These are phyloP conservation scores for Penicillium odoratum DNA, from an alignment of 495 filamentous ascomycete genomes.

Conservation along the genomic window DNA sequence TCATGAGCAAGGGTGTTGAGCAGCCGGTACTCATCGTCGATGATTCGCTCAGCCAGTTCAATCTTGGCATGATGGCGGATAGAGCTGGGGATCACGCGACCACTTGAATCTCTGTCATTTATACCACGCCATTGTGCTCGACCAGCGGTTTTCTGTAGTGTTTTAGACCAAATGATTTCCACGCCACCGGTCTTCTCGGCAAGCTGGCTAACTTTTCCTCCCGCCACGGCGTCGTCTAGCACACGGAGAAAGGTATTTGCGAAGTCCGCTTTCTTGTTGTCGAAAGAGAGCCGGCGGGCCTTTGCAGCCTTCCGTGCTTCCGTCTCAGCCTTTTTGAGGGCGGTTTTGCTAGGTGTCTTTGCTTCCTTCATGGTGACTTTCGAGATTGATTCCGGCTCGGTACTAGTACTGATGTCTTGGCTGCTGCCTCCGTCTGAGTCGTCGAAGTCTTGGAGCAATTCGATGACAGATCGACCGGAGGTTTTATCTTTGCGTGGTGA, in stretches of 20 bases:
- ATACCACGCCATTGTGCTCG: conserved; percentile 74
- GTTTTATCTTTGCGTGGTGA: conserved; percentile 60
- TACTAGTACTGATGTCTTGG: conserved; percentile 12
- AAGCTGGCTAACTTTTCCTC: conserved; percentile 59
- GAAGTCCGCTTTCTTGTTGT: conserved; percentile 61
- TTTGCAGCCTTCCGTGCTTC: conserved; percentile 44
- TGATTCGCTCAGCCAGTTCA: conserved; percentile 84
- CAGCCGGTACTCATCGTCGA: conserved; percentile 73
- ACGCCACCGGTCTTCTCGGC: conserved; percentile 72
- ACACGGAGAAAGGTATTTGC: conserved; percentile 68
- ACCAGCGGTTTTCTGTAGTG: conserved; percentile 82
- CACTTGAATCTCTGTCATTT: conserved; percentile 6
- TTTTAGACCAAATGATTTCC: conserved; percentile 79
- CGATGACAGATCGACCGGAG: conserved; percentile 19
- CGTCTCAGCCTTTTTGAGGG: conserved; percentile 43
- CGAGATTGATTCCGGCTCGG: conserved; percentile 15
- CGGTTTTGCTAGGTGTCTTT: conserved; percentile 46
- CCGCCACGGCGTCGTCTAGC: conserved; percentile 68
- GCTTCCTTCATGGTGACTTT: conserved; percentile 16
- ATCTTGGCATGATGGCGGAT: conserved; percentile 67
- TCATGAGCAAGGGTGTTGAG: conserved; percentile 90
- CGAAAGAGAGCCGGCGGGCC: conserved; percentile 62
- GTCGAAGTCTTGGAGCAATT: conserved; percentile 35
- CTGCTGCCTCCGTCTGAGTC: conserved; percentile 28
- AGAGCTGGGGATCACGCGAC: not conserved